These are phyloP conservation scores for Pseudoscleropodium purum DNA, from an alignment of 225 moss, liverwort and hornwort genomes.

Conservation along the genomic window DNA sequence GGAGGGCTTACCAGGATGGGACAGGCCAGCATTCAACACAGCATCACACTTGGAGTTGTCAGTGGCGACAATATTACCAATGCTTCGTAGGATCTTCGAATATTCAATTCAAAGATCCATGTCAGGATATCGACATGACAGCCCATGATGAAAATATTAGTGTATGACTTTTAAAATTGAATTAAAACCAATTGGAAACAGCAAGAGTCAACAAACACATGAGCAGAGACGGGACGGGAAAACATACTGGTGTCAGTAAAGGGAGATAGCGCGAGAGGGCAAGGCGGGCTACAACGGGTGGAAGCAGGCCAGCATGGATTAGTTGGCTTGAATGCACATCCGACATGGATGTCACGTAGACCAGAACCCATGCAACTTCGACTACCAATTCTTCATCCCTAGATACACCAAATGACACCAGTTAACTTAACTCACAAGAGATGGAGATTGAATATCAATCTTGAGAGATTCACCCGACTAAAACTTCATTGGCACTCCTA, in stretches of 20 bases:
- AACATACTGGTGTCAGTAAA: conserved; percentile 67
- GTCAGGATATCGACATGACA: background rate
- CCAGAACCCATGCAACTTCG: conserved; percentile 90
- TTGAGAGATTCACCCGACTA: background rate
- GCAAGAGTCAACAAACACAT: background rate
- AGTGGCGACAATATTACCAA: conserved; percentile 82
- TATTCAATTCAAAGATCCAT: conserved; percentile 1
- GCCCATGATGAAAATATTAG: background rate
- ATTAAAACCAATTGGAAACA: background rate
- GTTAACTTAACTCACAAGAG: background rate
- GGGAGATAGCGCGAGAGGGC: conserved; percentile 50
- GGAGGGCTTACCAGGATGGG: conserved; percentile 50
- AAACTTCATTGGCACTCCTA: background rate
- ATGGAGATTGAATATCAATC: background rate
- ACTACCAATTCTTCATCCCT: conserved; percentile 92
- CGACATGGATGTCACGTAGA: conserved; percentile 87
- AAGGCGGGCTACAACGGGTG: conserved; percentile 56
- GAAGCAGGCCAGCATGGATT: conserved; percentile 63
- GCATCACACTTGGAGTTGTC: conserved; percentile 85
- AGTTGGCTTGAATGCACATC: conserved; percentile 66
- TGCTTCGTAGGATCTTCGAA: conserved; percentile 67
- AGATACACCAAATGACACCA: conserved; percentile 10
- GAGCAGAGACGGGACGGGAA: background rate
- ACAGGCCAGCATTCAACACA: conserved; percentile 64
- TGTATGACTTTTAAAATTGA: background rate